Evolutionary conservation across 352 stramenopile genomes (phyloP), one percentile per base, ranked within the genome.

Genomic region (Phytopythium boreale): DNA sequence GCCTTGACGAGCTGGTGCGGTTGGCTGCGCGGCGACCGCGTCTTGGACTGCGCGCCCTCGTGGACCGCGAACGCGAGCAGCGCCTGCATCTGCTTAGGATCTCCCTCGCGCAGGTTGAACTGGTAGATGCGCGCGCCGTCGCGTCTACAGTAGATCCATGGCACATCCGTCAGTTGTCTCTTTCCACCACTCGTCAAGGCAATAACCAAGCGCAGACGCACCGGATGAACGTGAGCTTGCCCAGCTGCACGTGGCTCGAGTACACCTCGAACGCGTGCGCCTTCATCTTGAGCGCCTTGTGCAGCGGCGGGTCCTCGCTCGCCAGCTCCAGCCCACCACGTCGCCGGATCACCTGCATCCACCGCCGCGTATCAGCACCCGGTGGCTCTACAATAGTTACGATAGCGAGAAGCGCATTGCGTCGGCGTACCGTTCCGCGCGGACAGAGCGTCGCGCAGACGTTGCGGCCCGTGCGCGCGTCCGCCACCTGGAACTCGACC

Each of bases 141-240:
- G 7, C 84, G 82, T 52, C 80, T 65, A 39, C 17, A 17, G 10
- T 9, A 12, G n/a, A n/a, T n/a, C n/a, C n/a, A n/a, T 8, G 24
- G 10, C 0, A 7, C 11, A 7, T 9, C 26, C 9, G 20, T 31
- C 4, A 50, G 43, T 15, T 17, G 3, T 6, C 26, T n/a, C 6
- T 15, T 9, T 17, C n/a, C 7, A 17, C 20, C n/a, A 15, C 43
- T 12, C 2, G 11, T 34, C 19, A 39, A 29, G n/a, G n/a, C n/a
- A n/a, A n/a, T n/a, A n/a, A n/a, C n/a, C n/a, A n/a, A n/a, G n/a
- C n/a, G n/a, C n/a, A 5, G 15, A 61, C 43, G 8, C 39, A 88
- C 82, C 71, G 66, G 64, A 90, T 87, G 61, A 93, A 82, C 14
- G 82, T 77, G 20, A 88, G 63, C 47, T 90, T 93, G 58, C 84